Evolutionary conservation across 805 yeast genomes (phyloP).

Genomic region (Wickerhamiella slavikovae): DNA sequence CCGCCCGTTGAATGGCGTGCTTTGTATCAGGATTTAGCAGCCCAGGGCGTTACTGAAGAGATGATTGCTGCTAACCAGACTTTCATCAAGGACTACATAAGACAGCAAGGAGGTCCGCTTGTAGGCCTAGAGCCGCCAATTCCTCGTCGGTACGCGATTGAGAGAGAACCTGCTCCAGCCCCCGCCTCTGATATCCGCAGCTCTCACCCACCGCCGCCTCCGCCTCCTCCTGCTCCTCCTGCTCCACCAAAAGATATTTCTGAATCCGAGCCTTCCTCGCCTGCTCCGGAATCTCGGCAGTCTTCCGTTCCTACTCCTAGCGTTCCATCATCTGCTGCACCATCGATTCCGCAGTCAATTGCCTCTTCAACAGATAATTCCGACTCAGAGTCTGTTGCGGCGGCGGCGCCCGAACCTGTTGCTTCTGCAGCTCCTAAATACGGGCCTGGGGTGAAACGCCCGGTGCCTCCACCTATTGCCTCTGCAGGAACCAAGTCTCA

Average conservation of each 20-base stretch:
- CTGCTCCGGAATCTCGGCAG: not conserved
- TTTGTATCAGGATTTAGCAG: slow-evolving; percentile 48
- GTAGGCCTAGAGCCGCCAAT: slow-evolving; percentile 73
- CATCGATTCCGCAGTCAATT: slow-evolving; percentile 1
- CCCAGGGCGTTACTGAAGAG: slow-evolving; percentile 66
- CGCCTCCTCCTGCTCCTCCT: slow-evolving; percentile 18
- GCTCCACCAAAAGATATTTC: slow-evolving; percentile 4
- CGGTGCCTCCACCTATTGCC: not conserved
- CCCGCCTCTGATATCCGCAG: slow-evolving; percentile 6
- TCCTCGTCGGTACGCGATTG: slow-evolving; percentile 30
- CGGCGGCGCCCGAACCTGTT: not conserved
- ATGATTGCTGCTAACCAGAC: slow-evolving; percentile 76
- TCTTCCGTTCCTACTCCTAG: slow-evolving; percentile 1
- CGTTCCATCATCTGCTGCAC: slow-evolving; percentile 1
- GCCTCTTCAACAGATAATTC: slow-evolving; percentile 1
- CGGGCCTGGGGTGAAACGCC: not conserved
- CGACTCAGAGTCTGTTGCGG: slow-evolving; percentile 1
- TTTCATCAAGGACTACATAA: slow-evolving; percentile 59
- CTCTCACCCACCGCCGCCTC: slow-evolving; percentile 21
- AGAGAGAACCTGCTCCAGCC: slow-evolving; percentile 3
- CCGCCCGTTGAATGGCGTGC: slow-evolving; percentile 78
- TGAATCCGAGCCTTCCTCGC: not conserved
- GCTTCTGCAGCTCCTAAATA: not conserved
- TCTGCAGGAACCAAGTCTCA: not conserved
- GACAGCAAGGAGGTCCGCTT: slow-evolving; percentile 56